Conservation (phyloP, 208 protist genomes). For the Leishmania gerbilli region DNA sequence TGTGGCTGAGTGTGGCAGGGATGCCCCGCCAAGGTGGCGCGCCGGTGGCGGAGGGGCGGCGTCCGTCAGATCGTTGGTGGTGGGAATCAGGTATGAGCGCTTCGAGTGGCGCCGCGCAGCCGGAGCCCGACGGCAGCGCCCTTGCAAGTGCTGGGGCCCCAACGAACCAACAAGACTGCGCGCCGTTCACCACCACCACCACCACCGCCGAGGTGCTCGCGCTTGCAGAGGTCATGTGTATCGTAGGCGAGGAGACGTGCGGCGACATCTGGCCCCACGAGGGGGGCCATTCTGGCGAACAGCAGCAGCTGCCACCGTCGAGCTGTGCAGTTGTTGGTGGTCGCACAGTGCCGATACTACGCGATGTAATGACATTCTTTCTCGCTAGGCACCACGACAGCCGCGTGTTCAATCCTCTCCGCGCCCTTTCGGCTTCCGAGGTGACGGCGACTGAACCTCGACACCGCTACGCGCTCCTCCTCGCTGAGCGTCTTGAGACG, state of each 20-base stretch:
- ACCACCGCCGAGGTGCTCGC: constrained; percentile 4
- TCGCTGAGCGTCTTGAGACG: constrained; percentile 2
- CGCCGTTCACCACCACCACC: not conserved
- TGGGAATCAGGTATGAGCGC: not conserved
- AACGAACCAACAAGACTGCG: not conserved
- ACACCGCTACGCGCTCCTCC: not conserved
- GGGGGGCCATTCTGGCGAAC: not conserved
- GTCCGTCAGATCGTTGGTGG: not conserved
- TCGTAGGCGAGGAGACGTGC: not conserved
- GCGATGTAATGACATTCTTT: not conserved
- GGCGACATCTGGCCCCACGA: not conserved
- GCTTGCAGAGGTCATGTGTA: constrained; percentile 2
- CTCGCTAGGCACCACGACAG: not conserved
- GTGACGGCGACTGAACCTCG: not conserved
- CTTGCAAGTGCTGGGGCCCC: not conserved
- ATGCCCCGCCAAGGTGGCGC: not conserved
- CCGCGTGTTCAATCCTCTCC: not conserved
- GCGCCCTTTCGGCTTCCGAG: not conserved
- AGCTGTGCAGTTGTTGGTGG: not conserved
- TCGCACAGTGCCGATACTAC: not conserved
- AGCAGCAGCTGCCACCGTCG: not conserved
- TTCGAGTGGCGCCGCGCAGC: not conserved
- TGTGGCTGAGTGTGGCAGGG: not conserved
- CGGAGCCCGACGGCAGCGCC: too few species aligned
- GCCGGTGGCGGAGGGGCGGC: not conserved